These are phyloP conservation scores for Phanerochaete carnosa DNA, from an alignment of 768 basidiomycete species.

Conservation along the genomic window DNA sequence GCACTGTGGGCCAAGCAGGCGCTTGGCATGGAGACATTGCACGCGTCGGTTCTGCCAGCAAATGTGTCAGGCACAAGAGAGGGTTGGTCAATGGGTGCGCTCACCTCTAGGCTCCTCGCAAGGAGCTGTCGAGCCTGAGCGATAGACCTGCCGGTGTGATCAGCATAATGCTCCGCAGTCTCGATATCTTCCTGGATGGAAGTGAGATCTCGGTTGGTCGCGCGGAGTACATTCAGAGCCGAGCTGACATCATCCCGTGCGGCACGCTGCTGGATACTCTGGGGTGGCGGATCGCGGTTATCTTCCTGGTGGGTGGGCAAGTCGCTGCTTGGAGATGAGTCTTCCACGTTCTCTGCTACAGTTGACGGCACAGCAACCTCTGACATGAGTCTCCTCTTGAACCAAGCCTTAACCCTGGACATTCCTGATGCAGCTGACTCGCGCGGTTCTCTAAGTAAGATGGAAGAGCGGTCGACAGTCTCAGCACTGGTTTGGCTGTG, in stretches of 20 bases:
- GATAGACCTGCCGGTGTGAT: conserved; percentile 52
- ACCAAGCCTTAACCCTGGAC: conserved; percentile 59
- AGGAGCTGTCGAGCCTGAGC: conserved; percentile 55
- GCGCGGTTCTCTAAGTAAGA: conserved; percentile 8
- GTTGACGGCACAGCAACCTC: conserved; percentile 22
- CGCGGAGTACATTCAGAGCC: conserved; percentile 38
- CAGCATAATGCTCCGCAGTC: conserved; percentile 54
- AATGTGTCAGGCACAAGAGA: not conserved
- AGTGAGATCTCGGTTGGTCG: conserved; percentile 54
- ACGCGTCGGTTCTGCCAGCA: not conserved
- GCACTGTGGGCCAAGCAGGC: not conserved
- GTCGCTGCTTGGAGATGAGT: not conserved
- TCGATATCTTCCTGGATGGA: conserved; percentile 51
- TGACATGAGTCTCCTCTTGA: conserved; percentile 52
- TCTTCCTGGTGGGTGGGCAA: too few relatives aligned
- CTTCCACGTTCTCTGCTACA: not conserved
- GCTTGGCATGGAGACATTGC: not conserved
- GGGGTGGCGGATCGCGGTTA: too few relatives aligned
- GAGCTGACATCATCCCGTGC: not conserved
- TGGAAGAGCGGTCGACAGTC: conserved; percentile 4
- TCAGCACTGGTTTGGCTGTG: not conserved
- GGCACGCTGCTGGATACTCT: too few relatives aligned
- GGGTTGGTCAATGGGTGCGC: conserved; percentile 14
- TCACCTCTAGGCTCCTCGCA: conserved; percentile 52
- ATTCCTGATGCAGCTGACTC: conserved; percentile 31